Percentiles rank a stretch among this genome's conserved stretches.
Evolutionary conservation across 2,329 filamentous ascomycete species (phyloP).

Genomic region (Aspergillus hortae): DNA sequence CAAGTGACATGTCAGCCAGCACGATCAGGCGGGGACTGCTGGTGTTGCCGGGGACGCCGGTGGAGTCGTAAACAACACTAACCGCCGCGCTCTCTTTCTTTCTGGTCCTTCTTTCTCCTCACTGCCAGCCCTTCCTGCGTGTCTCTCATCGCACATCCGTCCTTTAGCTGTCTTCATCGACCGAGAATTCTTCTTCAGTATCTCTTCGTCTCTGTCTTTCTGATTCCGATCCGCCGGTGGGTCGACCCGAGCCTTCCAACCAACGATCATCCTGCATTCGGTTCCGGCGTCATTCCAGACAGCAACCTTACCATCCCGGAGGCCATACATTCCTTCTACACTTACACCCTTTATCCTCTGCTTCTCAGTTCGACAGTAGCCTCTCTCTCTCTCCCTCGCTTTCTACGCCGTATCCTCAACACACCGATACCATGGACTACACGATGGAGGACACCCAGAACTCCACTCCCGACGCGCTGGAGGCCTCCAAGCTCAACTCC

Average conservation of each 20-base stretch:
- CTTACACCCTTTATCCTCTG: slow-evolving; percentile 11
- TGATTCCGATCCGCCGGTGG: slow-evolving; percentile 19
- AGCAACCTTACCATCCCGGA: slow-evolving; percentile 22
- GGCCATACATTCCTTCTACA: slow-evolving; percentile 1
- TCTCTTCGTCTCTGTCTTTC: slow-evolving; percentile 3
- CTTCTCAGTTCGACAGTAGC: neutral
- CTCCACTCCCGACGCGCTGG: slow-evolving; percentile 59
- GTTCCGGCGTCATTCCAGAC: slow-evolving; percentile 33
- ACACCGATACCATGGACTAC: slow-evolving; percentile 47
- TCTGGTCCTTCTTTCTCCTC: neutral
- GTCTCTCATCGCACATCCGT: neutral
- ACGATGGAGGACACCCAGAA: slow-evolving; percentile 64
- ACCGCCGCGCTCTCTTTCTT: neutral
- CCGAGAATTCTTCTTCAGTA: neutral
- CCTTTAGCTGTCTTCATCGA: neutral
- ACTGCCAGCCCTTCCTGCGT: neutral
- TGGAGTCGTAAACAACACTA: slow-evolving; percentile 1
- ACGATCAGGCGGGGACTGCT: slow-evolving; percentile 3
- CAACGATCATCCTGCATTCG: slow-evolving; percentile 19
- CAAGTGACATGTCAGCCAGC: slow-evolving; percentile 4
- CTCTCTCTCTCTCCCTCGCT: slow-evolving; percentile 5
- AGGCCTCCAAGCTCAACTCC: slow-evolving; percentile 59
- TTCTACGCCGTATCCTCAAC: neutral
- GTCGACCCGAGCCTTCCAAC: slow-evolving; percentile 18
- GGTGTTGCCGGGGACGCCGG: neutral